Percentiles rank a stretch among this genome's conserved stretches.
Evolutionary conservation across 2,329 filamentous ascomycete genomes (phyloP).

Genomic region (Talaromyces albobiverticillius): DNA sequence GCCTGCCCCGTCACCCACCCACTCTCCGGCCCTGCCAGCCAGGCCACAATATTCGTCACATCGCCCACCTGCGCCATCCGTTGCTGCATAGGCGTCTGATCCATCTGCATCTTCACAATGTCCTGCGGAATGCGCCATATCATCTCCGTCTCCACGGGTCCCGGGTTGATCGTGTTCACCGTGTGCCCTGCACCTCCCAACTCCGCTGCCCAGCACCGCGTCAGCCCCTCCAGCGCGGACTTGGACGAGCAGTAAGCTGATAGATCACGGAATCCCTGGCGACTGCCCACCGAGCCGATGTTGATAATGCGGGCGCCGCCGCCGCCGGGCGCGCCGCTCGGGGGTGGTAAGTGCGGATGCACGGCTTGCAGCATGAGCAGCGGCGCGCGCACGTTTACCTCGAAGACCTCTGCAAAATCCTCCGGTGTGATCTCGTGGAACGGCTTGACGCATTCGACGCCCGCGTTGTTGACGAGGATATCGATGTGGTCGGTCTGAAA

Average conservation of each 20-base stretch:
- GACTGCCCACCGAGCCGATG: constrained; percentile 36
- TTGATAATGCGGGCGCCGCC: constrained; percentile 61
- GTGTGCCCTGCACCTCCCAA: constrained; percentile 57
- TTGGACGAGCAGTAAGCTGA: constrained; percentile 58
- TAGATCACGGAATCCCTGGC: constrained; percentile 42
- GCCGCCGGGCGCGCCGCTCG: too few relatives aligned
- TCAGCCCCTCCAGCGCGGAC: constrained; percentile 60
- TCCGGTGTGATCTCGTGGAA: constrained; percentile 45
- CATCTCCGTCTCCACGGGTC: constrained; percentile 59
- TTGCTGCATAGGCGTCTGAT: constrained; percentile 51
- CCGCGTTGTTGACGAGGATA: constrained; percentile 38
- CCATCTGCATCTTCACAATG: constrained; percentile 50
- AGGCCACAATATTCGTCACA: constrained; percentile 56
- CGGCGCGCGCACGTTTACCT: constrained; percentile 56
- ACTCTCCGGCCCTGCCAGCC: constrained; percentile 50
- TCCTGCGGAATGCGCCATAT: constrained; percentile 51
- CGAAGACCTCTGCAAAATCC: constrained; percentile 54
- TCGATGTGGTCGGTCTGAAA: constrained; percentile 6
- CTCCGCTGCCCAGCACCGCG: constrained; percentile 58
- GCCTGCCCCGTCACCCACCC: constrained; percentile 56
- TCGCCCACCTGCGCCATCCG: constrained; percentile 54
- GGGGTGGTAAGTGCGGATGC: constrained; percentile 48
- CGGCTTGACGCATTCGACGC: constrained; percentile 31
- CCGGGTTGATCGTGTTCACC: constrained; percentile 60
- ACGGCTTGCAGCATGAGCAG: constrained; percentile 55